These are phyloP conservation scores for Gnomoniopsis smithogilvyi DNA, from an alignment of 2,329 filamentous ascomycete genomes.

Conservation along the genomic window DNA sequence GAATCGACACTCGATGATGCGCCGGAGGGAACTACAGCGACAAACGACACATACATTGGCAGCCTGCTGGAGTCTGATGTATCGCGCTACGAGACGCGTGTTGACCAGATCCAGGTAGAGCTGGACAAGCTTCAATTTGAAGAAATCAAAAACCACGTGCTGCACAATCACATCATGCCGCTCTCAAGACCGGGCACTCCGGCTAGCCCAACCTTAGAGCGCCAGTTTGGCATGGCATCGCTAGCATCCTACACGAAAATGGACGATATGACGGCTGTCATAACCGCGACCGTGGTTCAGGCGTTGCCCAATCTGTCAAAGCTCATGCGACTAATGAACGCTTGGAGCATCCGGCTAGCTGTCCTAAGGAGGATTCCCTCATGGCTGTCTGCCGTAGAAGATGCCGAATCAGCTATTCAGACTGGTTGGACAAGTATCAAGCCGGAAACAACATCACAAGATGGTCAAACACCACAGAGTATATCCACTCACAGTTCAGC, in stretches of 20 bases:
- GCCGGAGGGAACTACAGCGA: conserved; percentile 18
- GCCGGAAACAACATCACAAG: conserved; percentile 15
- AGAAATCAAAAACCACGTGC: conserved; percentile 83
- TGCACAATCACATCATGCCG: conserved; percentile 73
- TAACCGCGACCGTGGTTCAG: conserved; percentile 90
- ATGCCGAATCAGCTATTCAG: conserved; percentile 61
- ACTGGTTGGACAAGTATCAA: conserved; percentile 64
- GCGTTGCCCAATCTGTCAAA: conserved; percentile 77
- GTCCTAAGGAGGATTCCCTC: conserved; percentile 72
- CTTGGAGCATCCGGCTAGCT: conserved; percentile 73
- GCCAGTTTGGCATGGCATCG: conserved; percentile 35
- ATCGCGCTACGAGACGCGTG: conserved; percentile 64
- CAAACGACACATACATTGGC: conserved; percentile 56
- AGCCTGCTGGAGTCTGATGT: conserved; percentile 66
- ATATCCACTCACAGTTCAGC: conserved; percentile 22
- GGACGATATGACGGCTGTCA: conserved; percentile 85
- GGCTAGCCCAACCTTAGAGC: conserved; percentile 34
- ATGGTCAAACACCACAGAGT: conserved; percentile 16
- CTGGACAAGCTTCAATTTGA: conserved; percentile 73
- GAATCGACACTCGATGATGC: conserved; percentile 18
- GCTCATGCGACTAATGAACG: conserved; percentile 67
- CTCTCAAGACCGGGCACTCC: conserved; percentile 50
- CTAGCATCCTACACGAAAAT: conserved; percentile 62
- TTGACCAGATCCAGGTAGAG: conserved; percentile 69
- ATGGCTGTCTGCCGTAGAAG: conserved; percentile 63